Evolutionary conservation across 2,329 filamentous ascomycete genomes (phyloP).

Genomic region (Westerdykella ornata): DNA sequence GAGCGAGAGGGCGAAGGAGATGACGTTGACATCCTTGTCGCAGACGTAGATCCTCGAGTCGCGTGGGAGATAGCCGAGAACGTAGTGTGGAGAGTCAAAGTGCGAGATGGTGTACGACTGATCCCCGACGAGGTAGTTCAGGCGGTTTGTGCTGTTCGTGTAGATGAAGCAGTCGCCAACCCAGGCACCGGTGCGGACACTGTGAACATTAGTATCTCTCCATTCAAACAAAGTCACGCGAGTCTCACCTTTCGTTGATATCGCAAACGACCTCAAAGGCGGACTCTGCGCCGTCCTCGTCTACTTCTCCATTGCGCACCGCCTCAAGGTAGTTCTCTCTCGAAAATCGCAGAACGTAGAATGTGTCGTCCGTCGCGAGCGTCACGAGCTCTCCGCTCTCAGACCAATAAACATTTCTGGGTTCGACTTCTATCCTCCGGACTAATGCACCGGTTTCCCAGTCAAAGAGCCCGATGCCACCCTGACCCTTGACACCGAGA

Average conservation of each 20-base stretch:
- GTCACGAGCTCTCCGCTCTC: constrained; percentile 90
- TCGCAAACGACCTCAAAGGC: constrained; percentile 96
- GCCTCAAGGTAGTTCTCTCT: constrained; percentile 82
- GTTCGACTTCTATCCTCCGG: constrained; percentile 78
- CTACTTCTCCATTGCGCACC: constrained; percentile 71
- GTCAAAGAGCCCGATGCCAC: constrained; percentile 92
- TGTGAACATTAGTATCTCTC: constrained; percentile 31
- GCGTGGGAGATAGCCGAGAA: constrained; percentile 88
- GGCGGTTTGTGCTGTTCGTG: constrained; percentile 90
- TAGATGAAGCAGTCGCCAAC: constrained; percentile 99
- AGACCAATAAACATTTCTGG: constrained; percentile 81
- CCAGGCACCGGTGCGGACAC: constrained; percentile 92
- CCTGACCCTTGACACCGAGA: constrained; percentile 89
- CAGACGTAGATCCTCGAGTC: constrained; percentile 93
- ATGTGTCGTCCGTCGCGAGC: constrained; percentile 89
- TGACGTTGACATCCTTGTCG: constrained; percentile 90
- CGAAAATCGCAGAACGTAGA: constrained; percentile 89
- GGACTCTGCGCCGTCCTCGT: constrained; percentile 87
- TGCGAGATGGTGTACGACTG: constrained; percentile 97
- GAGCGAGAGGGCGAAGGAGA: constrained; percentile 84
- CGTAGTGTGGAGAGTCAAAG: constrained; percentile 92
- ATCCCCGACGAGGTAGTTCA: constrained; percentile 97
- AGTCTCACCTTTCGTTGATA: constrained; percentile 71
- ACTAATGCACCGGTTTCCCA: constrained; percentile 88
- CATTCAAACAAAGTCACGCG: background rate